phyloP scores from a whole-genome alignment of 2,329 filamentous ascomycete genomes.

The Sarocladium strictum region DNA sequence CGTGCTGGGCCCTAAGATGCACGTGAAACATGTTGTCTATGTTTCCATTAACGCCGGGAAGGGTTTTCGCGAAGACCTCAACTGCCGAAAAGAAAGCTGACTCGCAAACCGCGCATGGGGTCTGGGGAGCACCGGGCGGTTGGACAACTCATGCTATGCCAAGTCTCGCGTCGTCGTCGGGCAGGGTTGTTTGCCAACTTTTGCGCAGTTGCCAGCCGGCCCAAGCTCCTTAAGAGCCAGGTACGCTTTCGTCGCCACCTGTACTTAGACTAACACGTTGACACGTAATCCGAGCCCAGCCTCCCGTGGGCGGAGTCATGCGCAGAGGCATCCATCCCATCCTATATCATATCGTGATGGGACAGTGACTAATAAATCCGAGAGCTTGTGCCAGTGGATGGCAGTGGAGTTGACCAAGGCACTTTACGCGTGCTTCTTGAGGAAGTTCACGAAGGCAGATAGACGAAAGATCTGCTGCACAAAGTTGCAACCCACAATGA shows the following conservation, averaged over 20 bases:
- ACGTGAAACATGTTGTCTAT: neutral
- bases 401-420: neutral
- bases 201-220: neutral
- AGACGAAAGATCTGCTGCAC: constrained; percentile 1
- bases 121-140: neutral
- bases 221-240: neutral
- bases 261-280: no score
- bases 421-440: neutral
- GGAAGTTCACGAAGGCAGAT: neutral
- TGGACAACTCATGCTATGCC: neutral
- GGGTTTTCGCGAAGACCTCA: neutral
- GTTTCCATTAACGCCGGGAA: neutral
- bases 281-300: constrained; percentile 1
- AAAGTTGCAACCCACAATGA: neutral
- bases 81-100: neutral
- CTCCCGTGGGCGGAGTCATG: neutral
- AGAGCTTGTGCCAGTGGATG: neutral
- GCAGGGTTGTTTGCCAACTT: constrained; percentile 2
- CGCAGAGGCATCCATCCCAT: no score
- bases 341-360: no score
- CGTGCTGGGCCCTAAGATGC: neutral
- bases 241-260: neutral
- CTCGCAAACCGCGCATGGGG: constrained; percentile 1
- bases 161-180: neutral
- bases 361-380: neutral